Base-by-base conservation (phyloP, 352 stramenopile species). In the Aphanomyces stellatus region DNA sequence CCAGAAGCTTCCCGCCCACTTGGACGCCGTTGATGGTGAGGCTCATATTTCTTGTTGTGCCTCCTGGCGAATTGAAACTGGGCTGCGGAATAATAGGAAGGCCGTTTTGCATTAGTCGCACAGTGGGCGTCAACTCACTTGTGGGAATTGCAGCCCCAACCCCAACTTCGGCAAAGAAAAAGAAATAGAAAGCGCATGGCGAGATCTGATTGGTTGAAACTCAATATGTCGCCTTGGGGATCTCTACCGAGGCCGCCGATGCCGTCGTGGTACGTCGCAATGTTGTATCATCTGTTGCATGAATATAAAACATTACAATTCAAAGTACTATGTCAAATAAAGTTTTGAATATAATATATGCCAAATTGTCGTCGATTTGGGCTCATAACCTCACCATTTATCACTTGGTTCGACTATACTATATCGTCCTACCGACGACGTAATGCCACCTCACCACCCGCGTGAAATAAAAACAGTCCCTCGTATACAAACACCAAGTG, bases 11-110 rank as follows among this genome's bases (percentile, higher is more conserved):
- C 11, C 22, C 49, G 49, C 49, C 49, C 8, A 57, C 49, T 57
- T 57, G 49, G 30, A 57, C 49, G 49, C 49, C 49, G 49, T 34
- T 57, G 49, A 57, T 57, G 49, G 6, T 57, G 22, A 34, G 19
- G 49, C 49, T 57, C 49, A 57, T 57, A 22, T 30, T 30, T 57
- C 49, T 11, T 57, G 13, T 33, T 22, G 30, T 19, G 37, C 1
- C 37, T 46, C 37, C 19, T 57, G 49, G 1, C 19, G 19, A 57
- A 57, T n/a, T 33, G 11, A 57, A 33, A 57, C 49, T 57, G 22
- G 30, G 49, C 25, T 57, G 49, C 49, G 49, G 49, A 57, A 57
- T 57, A 57, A 57, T 35, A 57, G 49, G 46, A 22, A 53, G 17
- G 46, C 17, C 8, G 46, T 22, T 53, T 22, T 22, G 49, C 28